Percentiles rank a stretch among this genome's conserved stretches.
Conservation (phyloP, 805 yeast species). For the Wickerhamomyces subpelliculosus region DNA sequence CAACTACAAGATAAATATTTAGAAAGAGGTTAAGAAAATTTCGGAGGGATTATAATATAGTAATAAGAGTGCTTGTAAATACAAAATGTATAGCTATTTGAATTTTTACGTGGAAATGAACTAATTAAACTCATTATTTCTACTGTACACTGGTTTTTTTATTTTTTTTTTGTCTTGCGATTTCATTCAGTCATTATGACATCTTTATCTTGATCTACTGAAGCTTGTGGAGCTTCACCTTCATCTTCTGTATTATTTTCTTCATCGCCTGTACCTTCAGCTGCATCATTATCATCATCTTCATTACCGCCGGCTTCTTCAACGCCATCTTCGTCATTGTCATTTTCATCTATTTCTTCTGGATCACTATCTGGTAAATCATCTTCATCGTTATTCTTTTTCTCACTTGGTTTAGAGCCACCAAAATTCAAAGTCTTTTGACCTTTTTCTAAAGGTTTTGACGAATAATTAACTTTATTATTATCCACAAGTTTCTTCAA, state of each 20-base stretch:
- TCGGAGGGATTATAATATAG: too few species aligned
- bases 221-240: slow-evolving; percentile 3
- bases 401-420: slow-evolving; percentile 3
- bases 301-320: too few species aligned
- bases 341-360: slow-evolving; percentile 13
- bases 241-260: slow-evolving; percentile 7
- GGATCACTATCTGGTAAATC: slow-evolving; percentile 5
- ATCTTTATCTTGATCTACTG: slow-evolving; percentile 17
- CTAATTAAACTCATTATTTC: not conserved
- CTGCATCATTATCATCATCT: slow-evolving; percentile 12
- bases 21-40: slow-evolving; percentile 23
- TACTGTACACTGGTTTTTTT: not conserved
- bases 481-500: slow-evolving; percentile 40
- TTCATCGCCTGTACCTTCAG: slow-evolving; percentile 6
- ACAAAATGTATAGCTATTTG: not conserved
- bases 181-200: slow-evolving; percentile 17
- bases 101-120: not conserved
- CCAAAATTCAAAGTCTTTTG: slow-evolving; percentile 32
- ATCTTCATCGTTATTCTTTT: slow-evolving; percentile 2
- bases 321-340: slow-evolving; percentile 18
- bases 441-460: slow-evolving; percentile 28
- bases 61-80: slow-evolving; percentile 6
- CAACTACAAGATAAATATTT: slow-evolving; percentile 16
- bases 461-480: slow-evolving; percentile 27
- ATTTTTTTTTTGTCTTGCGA: too few species aligned